Evolutionary conservation across 306 rosid genomes (phyloP), one percentile per base, ranked within the genome.

Genomic region (Citrullus mucosospermus): DNA sequence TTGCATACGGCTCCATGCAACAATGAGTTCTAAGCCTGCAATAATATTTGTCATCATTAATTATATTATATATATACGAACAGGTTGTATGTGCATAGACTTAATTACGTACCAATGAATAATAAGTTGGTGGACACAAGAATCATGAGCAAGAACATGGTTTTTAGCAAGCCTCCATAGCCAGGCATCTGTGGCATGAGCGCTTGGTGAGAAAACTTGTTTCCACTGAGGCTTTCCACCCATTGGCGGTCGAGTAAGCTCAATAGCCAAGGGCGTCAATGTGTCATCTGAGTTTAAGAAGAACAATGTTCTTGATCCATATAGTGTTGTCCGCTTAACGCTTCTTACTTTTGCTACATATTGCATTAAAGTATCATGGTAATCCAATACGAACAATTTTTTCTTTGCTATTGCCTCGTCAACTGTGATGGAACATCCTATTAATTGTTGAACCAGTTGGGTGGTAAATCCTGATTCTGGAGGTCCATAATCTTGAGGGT

Each of bases 111-210:
- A 91, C 96, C 96, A 94, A 65, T 94, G 98, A 71, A 78, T 85
- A 53, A 89, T 88, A 16, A 94, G 97, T 76, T 94, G 97, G 78
- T 94, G 97, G 83, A 81, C 77, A 44, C 94, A 89, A 41, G 94
- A 68, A 76, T 94, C 97, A 72, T 94, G 97, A 44, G 98, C 92
- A 75, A 90, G 91, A 70, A 90, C 89, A 78, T 94, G 98, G 70
- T 90, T 79, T 81, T 92, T 92, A 57, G 98, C 98, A 2, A 93
- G 68, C 77, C 96, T 88, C 98, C 98, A 93, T 3, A 94, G 91
- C 98, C 97, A 94, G 54, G 85, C 80, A 11, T 71, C 85, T 2
- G 98, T 94, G 10, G 96, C 80, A 9, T 44, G 13, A 89, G 87
- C 85, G 6, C 76, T 0, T 3, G 97, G 96, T 3, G 55, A 56